phyloP scores from a whole-genome alignment of 768 basidiomycete species.

The Naganishia kalamii region DNA sequence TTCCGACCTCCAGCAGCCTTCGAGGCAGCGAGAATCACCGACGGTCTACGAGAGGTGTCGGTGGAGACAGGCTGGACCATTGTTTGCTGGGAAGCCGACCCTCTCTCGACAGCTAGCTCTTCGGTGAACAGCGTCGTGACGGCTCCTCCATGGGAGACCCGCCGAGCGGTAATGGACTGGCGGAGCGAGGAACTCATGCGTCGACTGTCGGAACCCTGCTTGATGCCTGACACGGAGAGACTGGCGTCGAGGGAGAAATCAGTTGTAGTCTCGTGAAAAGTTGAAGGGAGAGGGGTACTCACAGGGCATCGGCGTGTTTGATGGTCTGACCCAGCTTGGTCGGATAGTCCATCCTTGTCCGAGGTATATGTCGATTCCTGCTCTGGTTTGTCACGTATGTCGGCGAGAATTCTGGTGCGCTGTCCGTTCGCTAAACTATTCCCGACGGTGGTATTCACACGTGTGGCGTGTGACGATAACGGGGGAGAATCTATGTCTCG shows the following conservation, averaged over 20 bases:
- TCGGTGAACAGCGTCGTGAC: slow-evolving; percentile 5
- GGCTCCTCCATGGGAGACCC: neutral
- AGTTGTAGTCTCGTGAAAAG: neutral
- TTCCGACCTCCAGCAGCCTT: neutral
- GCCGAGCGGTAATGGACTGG: neutral
- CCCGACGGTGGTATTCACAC: no score
- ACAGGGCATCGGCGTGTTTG: slow-evolving; percentile 1
- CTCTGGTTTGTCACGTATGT: no score
- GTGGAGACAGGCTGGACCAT: neutral
- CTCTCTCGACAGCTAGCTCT: neutral
- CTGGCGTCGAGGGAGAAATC: neutral
- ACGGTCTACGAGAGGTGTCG: neutral
- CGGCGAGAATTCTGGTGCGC: no score
- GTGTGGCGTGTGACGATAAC: no score
- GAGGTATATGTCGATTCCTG: neutral
- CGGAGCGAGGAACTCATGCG: slow-evolving; percentile 3
- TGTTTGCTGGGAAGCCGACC: neutral
- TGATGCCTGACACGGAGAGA: neutral
- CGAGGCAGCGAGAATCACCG: neutral
- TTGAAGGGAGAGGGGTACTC: neutral
- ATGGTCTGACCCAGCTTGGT: neutral
- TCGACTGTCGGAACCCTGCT: neutral
- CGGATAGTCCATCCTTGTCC: neutral
- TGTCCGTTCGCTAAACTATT: no score
- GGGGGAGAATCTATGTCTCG: no score